These are phyloP conservation scores for Hippophae rhamnoides DNA, from an alignment of 306 rosid species.

Conservation along the genomic window DNA sequence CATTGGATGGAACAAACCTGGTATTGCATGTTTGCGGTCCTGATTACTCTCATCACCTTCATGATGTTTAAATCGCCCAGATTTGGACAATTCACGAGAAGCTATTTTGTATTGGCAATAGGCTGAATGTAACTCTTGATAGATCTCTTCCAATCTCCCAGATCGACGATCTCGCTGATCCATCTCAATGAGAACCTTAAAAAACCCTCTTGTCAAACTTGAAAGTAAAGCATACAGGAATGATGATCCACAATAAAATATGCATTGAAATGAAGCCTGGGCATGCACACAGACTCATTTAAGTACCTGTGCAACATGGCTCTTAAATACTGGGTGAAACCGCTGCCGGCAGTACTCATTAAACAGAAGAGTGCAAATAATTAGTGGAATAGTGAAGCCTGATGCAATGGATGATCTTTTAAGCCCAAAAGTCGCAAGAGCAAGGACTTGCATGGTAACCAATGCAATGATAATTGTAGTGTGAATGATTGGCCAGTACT, in stretches of 20 bases:
- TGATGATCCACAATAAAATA: no score
- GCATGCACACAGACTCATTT: not conserved
- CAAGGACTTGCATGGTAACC: slow-evolving; percentile 62
- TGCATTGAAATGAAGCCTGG: no score
- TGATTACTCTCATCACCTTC: slow-evolving; percentile 9
- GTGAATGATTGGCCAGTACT: slow-evolving; percentile 72
- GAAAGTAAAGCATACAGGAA: not conserved
- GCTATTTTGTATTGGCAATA: slow-evolving; percentile 44
- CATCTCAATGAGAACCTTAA: slow-evolving; percentile 73
- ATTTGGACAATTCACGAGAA: slow-evolving; percentile 12
- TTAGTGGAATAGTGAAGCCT: slow-evolving; percentile 72
- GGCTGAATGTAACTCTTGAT: slow-evolving; percentile 42
- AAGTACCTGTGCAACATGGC: slow-evolving; percentile 61
- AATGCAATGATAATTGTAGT: slow-evolving; percentile 56
- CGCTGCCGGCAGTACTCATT: slow-evolving; percentile 74
- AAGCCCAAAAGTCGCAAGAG: slow-evolving; percentile 78
- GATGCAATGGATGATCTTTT: slow-evolving; percentile 59
- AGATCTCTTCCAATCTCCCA: slow-evolving; percentile 49
- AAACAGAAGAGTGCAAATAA: slow-evolving; percentile 62
- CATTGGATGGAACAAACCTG: slow-evolving; percentile 52
- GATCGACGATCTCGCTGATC: slow-evolving; percentile 55
- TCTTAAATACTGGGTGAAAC: slow-evolving; percentile 57
- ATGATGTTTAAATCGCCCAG: slow-evolving; percentile 25
- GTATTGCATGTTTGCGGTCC: slow-evolving; percentile 17
- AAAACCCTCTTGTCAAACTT: slow-evolving; percentile 11